phyloP scores from a whole-genome alignment of 805 yeast species.

The Candida krabiensis region DNA sequence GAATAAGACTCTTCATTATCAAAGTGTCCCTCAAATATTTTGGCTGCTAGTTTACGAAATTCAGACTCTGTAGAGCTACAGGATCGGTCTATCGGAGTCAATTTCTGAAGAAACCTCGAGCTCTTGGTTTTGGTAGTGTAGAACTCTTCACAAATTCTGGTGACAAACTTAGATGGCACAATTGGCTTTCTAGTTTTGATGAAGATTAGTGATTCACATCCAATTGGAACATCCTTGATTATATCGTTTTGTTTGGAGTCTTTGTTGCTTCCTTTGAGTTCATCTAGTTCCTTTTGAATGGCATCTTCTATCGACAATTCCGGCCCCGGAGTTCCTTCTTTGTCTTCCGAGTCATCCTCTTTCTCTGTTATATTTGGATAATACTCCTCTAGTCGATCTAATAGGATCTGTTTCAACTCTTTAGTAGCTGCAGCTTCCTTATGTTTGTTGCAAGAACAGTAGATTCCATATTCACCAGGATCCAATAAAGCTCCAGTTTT shows the following conservation, averaged over 20 bases:
- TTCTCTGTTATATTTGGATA: slow-evolving; percentile 34
- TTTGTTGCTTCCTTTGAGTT: slow-evolving; percentile 44
- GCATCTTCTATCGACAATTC: slow-evolving; percentile 72
- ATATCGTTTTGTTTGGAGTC: slow-evolving; percentile 45
- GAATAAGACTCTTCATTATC: slow-evolving; percentile 54
- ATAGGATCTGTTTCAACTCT: slow-evolving; percentile 62
- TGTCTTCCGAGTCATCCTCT: slow-evolving; percentile 24
- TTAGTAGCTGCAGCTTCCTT: slow-evolving; percentile 76
- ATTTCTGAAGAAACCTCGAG: slow-evolving; percentile 72
- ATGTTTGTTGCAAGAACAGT: slow-evolving; percentile 84
- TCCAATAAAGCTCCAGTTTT: slow-evolving; percentile 56
- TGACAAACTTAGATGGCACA: slow-evolving; percentile 72
- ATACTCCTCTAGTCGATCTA: slow-evolving; percentile 49
- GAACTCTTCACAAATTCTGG: slow-evolving; percentile 61
- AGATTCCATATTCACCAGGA: slow-evolving; percentile 84
- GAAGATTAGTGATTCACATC: slow-evolving; percentile 83
- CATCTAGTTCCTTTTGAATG: slow-evolving; percentile 68
- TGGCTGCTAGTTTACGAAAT: slow-evolving; percentile 47
- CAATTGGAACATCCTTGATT: slow-evolving; percentile 60
- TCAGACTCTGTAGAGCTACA: slow-evolving; percentile 73
- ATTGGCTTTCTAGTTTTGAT: slow-evolving; percentile 79
- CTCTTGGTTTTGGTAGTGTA: slow-evolving; percentile 49
- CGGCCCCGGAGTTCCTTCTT: slow-evolving; percentile 36
- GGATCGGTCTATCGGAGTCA: slow-evolving; percentile 78
- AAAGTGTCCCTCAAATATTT: slow-evolving; percentile 16